Evolutionary conservation across 2,329 filamentous ascomycete species (phyloP).

Genomic region (Pleoardoris graminearum): DNA sequence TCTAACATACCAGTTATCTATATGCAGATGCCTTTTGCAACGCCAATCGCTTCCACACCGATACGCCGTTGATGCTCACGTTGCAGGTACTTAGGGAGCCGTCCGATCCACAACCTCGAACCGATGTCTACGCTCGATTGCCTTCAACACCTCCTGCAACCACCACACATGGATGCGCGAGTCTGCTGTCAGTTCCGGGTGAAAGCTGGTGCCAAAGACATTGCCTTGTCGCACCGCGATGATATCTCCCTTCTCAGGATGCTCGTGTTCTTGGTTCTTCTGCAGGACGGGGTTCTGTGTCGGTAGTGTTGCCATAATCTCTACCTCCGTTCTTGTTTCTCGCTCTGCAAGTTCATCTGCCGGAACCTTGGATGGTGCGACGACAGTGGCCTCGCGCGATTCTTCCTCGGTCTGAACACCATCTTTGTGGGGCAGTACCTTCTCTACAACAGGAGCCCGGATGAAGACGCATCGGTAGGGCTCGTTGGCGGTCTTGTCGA

Average conservation of each 20-base stretch:
- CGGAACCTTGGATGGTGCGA: slow-evolving; percentile 59
- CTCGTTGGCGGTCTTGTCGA: slow-evolving; percentile 33
- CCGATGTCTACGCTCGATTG: slow-evolving; percentile 34
- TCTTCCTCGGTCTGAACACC: slow-evolving; percentile 58
- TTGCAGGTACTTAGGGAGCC: slow-evolving; percentile 8
- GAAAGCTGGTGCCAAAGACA: slow-evolving; percentile 92
- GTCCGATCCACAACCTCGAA: slow-evolving; percentile 38
- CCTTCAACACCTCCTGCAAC: slow-evolving; percentile 67
- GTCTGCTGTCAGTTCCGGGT: slow-evolving; percentile 90
- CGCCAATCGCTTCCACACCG: slow-evolving; percentile 15
- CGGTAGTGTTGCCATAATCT: slow-evolving; percentile 62
- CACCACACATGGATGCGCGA: slow-evolving; percentile 92
- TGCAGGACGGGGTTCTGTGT: slow-evolving; percentile 55
- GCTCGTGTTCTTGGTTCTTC: slow-evolving; percentile 52
- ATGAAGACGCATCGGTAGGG: slow-evolving; percentile 89
- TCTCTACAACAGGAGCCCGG: slow-evolving; percentile 88
- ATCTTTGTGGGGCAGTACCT: slow-evolving; percentile 61
- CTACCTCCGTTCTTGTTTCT: slow-evolving; percentile 55
- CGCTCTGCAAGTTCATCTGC: slow-evolving; percentile 51
- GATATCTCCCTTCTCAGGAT: slow-evolving; percentile 64
- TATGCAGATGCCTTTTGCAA: slow-evolving; percentile 8
- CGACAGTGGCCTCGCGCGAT: slow-evolving; percentile 54
- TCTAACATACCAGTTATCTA: slow-evolving; percentile 14
- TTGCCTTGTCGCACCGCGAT: slow-evolving; percentile 89
- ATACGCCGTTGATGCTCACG: background rate